Evolutionary conservation across 371 early-diverging fungal species (phyloP).

Genomic region (Apophysomyces sp.): DNA sequence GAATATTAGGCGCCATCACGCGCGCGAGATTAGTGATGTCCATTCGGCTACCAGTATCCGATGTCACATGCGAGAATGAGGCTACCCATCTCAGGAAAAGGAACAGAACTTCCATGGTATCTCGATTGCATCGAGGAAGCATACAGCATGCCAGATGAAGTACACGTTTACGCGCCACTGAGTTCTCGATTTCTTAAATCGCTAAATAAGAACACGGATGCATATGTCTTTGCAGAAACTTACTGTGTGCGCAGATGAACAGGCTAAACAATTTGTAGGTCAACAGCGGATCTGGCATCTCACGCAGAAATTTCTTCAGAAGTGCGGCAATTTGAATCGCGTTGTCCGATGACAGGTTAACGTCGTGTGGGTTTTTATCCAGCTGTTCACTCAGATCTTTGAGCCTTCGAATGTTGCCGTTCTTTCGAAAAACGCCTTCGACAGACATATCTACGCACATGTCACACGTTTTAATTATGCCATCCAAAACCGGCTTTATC

Average conservation of each 20-base stretch:
- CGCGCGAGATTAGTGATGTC: conserved; percentile 91
- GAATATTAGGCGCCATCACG: conserved; percentile 92
- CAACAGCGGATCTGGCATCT: conserved; percentile 94
- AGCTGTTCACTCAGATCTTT: conserved; percentile 78
- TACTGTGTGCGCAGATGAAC: conserved; percentile 75
- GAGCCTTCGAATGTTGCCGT: conserved; percentile 90
- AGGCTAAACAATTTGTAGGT: conserved; percentile 84
- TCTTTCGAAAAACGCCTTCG: conserved; percentile 96
- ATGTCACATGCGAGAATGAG: conserved; percentile 68
- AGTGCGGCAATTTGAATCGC: conserved; percentile 93
- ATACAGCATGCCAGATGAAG: conserved; percentile 83
- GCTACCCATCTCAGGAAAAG: conserved; percentile 88
- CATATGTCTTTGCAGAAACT: neutral
- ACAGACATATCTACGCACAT: conserved; percentile 72
- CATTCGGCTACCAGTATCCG: conserved; percentile 89
- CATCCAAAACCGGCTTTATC: neutral
- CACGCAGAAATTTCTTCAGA: conserved; percentile 92
- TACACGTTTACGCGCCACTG: conserved; percentile 55
- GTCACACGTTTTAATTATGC: too few relatives aligned
- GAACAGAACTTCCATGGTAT: conserved; percentile 85
- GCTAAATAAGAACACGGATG: neutral
- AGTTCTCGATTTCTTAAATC: conserved; percentile 46
- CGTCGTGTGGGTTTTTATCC: conserved; percentile 75
- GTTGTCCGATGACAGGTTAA: conserved; percentile 73
- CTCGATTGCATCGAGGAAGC: conserved; percentile 88